Base-by-base conservation (phyloP, 2,329 filamentous ascomycete genomes). In the Moelleriella libera region DNA sequence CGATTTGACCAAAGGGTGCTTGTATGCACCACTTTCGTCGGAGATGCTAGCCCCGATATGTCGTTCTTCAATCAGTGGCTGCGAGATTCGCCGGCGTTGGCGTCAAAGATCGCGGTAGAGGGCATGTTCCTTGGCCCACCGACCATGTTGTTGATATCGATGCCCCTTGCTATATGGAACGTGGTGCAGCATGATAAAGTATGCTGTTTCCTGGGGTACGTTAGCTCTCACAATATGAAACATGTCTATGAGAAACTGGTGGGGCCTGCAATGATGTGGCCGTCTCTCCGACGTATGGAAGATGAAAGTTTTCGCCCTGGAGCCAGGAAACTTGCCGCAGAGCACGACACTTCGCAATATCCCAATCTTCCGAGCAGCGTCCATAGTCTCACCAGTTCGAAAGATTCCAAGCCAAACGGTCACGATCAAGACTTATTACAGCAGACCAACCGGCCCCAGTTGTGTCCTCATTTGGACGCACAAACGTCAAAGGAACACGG, bases 81-180 rank as follows among this genome's bases (percentile, higher is more conserved):
- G n/a, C 72, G 77, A 43, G 74, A 76, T 52, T 71, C 72, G 1
- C 76, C 78, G 1, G 62, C 72, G 0, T 68, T 76, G 3, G 74
- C 74, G 1, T 69, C 74, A 12, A 78, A 75, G 53, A 76, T 83
- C 48, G 69, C 73, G 6, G 77, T 83, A 5, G 79, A 83, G 57
- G 79, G 78, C 53, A 82, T 83, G 76, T 83, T 83, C 52, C 64
- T 82, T 14, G 80, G 79, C 0, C 79, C 79, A 0, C 78, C 79
- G 1, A 82, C 80, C 0, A 80, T 82, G 67, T 63, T 83, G 7
- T 64, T 83, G 31, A 78, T 83, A 47, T 82, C 79, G 4, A 82
- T 83, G 75, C 78, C 79, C 4, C 69, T 75, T 49, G 69, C 72
- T 5, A 69, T 83, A 11, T 83, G 78, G 76, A 78, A 74, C 52